Percentiles rank a stretch among this genome's conserved stretches.
phyloP scores from a whole-genome alignment of 441 rosid species.

The Adansonia gregorii region DNA sequence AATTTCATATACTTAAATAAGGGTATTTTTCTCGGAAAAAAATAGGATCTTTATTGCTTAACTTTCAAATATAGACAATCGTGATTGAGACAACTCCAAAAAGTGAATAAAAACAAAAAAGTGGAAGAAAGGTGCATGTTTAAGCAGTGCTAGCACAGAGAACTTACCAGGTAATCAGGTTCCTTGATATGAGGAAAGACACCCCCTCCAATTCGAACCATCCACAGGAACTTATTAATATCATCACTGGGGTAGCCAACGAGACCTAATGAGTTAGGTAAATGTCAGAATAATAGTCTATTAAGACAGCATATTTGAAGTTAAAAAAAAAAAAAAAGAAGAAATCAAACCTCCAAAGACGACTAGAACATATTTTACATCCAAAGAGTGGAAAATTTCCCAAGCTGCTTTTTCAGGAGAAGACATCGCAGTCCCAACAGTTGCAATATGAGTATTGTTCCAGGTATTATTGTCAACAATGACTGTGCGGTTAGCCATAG shows the following conservation, averaged over 20 bases:
- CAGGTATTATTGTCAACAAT: constrained; percentile 99
- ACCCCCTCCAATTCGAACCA: constrained; percentile 99
- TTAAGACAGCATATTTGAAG: constrained; percentile 12
- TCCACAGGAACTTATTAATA: constrained; percentile 98
- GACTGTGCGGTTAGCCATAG: constrained; percentile 99
- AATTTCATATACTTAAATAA: not conserved
- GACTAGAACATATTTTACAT: constrained; percentile 97
- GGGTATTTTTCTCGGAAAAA: not conserved
- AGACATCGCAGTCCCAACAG: constrained; percentile 99
- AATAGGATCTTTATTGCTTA: not conserved
- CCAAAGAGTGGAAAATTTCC: constrained; percentile 96
- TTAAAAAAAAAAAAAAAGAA: constrained; percentile 24
- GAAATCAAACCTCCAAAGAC: constrained; percentile 91
- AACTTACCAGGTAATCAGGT: constrained; percentile 89
- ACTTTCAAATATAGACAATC: not conserved
- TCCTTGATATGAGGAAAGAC: constrained; percentile 99
- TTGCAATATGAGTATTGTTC: constrained; percentile 99
- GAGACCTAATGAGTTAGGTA: constrained; percentile 61
- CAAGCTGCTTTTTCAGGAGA: constrained; percentile 99
- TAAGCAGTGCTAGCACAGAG: not conserved
- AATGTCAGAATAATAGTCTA: constrained; percentile 40
- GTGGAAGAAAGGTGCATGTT: not conserved
- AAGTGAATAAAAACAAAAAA: not conserved
- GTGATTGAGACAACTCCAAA: not conserved
- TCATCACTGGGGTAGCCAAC: constrained; percentile 99